Base-by-base conservation (phyloP, 1,284 basidiomycete species). In the Ganoderma multipileum region DNA sequence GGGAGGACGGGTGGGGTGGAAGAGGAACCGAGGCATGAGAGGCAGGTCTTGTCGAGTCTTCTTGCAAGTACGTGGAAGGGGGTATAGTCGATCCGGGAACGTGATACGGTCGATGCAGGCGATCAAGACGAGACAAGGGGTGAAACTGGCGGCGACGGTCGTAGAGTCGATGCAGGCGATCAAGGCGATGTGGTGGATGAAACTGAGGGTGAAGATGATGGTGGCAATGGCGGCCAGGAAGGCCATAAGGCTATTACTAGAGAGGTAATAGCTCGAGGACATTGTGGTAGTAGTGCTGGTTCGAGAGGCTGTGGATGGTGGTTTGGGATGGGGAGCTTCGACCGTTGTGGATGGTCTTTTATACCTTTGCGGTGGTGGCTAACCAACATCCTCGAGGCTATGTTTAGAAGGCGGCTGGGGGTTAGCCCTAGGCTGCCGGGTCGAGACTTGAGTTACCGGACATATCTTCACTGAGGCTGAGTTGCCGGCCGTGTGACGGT, bases 401-500 rank as follows among this genome's bases (percentile, higher is more conserved):
- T 58, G 33, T 58, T 58, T 9, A 28, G 33, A 33, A 23, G 28
- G 52, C 18, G 52, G 30, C 16, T 18, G 52, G 28, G 28, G 16
- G 28, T 33, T 28, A 55, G 28, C 52, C 52, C 20, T 38, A 12
- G 8, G 8, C 7, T 12, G 55, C 8, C 18, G 16, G 36, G 55
- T 12, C 36, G 30, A 33, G 33, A 30, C 33, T 58, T 38, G 30
- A 38, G 33, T 36, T 58, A 18, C 33, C 33, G 55, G 55, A 58
- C 55, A 38, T 38, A 58, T 20, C 55, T 58, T 58, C 55, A 38
- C 55, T 20, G 55, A 58, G 30, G 33, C 33, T 38, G 55, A n/a
- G 55, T 14, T 58, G 55, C 55, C 55, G 20, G 36, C 30, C 6
- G 8, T n/a, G 33, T 36, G 55, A 58, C 55, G 20, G 33, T 33